Evolutionary conservation across 139 green algal species (phyloP).

Genomic region (Desmodesmus armatus): DNA sequence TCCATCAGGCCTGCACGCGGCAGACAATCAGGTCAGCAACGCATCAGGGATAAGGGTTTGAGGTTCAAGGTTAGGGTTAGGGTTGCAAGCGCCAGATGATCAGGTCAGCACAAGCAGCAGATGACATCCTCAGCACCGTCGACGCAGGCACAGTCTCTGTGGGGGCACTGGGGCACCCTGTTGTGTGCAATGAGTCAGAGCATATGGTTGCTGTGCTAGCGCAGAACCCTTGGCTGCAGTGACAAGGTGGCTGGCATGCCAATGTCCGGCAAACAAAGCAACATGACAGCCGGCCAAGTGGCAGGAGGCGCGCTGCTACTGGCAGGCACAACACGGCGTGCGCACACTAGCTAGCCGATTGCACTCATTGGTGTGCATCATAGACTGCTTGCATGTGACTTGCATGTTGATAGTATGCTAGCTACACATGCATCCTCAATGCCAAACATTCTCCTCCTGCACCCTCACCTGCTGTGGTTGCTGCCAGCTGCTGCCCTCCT

Average conservation of each 20-base stretch:
- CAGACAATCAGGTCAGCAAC: not conserved
- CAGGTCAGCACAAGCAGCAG: not conserved
- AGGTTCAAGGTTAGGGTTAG: no score
- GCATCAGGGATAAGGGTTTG: no score
- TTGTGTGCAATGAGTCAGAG: no score
- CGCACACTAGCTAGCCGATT: not conserved
- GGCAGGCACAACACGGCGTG: not conserved
- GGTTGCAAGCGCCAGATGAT: no score
- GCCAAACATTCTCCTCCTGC: conserved; percentile 12
- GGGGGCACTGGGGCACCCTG: no score
- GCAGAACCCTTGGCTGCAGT: no score
- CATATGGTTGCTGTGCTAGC: no score
- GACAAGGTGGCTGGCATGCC: not conserved
- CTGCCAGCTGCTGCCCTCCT: not conserved
- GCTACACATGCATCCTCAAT: not conserved
- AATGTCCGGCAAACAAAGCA: not conserved
- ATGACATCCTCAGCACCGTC: no score
- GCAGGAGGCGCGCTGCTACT: not conserved
- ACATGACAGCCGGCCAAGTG: not conserved
- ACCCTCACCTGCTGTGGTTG: conserved; percentile 44
- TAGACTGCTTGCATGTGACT: no score
- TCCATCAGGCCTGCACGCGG: conserved; percentile 37
- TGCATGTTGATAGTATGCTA: not conserved
- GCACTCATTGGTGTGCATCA: no score
- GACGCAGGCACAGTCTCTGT: no score